These are phyloP conservation scores for Amanita molliuscula DNA, from an alignment of 768 basidiomycete species.

Conservation along the genomic window DNA sequence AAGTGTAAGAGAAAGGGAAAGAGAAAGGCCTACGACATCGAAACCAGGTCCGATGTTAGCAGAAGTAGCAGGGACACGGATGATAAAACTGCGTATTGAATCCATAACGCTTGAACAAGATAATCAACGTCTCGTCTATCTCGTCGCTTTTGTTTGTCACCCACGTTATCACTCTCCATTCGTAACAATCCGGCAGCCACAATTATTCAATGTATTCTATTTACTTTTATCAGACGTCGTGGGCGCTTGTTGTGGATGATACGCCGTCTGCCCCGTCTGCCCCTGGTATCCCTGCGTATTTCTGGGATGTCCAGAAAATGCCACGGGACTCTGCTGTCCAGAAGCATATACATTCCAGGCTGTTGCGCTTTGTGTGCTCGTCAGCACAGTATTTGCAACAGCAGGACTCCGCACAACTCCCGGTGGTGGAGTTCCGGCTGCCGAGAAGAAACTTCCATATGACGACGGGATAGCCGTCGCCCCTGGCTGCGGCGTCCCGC, in stretches of 20 bases:
- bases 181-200: background rate
- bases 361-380: background rate
- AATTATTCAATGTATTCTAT: background rate
- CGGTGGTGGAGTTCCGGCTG: conserved; percentile 3
- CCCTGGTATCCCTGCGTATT: conserved; percentile 11
- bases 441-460: conserved; percentile 18
- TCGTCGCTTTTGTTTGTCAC: background rate
- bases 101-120: background rate
- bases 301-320: conserved; percentile 23
- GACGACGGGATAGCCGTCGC: conserved; percentile 9
- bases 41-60: conserved; percentile 99
- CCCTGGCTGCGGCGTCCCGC: conserved; percentile 33
- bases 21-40: conserved; percentile 97
- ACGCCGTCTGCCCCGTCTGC: conserved; percentile 12
- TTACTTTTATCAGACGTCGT: conserved; percentile 12
- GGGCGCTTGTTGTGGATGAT: conserved; percentile 15
- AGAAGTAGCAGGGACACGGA: conserved; percentile 92
- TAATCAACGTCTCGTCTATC: background rate
- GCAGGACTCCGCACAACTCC: conserved; percentile 11
- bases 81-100: conserved; percentile 37
- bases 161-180: background rate
- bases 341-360: conserved; percentile 7
- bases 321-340: conserved; percentile 11
- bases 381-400: conserved; percentile 19
- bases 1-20: conserved; percentile 77